Evolutionary conservation across 176 grass and related monocot genomes (phyloP), one percentile per base, ranked within the genome.

Genomic region (Bothriochloa decipiens): DNA sequence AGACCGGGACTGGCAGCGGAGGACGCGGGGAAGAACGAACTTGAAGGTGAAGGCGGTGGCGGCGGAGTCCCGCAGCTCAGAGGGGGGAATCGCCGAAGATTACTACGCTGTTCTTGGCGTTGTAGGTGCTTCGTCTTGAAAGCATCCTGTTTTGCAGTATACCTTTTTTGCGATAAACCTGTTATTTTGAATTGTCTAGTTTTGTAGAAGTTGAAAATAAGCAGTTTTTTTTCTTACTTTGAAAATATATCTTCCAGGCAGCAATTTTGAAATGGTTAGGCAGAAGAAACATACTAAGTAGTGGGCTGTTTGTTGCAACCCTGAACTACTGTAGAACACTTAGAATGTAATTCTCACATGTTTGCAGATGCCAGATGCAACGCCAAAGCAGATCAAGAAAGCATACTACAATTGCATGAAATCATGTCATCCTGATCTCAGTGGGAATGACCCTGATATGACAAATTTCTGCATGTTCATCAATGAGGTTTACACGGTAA

Each of bases 381-480:
- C 91, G 42, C 91, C 96, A 1, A 90, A 92, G 86, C 93, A 99
- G 66, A 96, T 99, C 83, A 99, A 95, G 86, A 94, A 94, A 79
- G 93, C 93, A 11, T 99, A 99, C 50, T 99, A 96, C 74, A 92
- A 88, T 79, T 99, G 96, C 82, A 99, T 99, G 96, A 99, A 99
- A 64, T 81, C 93, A 3, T 99, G 96, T 47, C 96, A 99, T 84
- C 96, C 96, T 3, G 96, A 99, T 78, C 89, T 99, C 6, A 96
- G 96, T 6, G 96, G 96, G 25, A 90, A 99, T n/a, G 96, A 99
- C 70, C 91, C 91, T 14, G 93, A 99, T 28, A 75, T 96, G 10
- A 99, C 85, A 0, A 99, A 96, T 77, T 99, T 99, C 87, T 99
- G 96, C 81, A 99, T 99, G 91, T 99, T 99, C 79, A 92, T 99